A percentile compares a stretch with the other conserved stretches of the same genome.
phyloP scores from a whole-genome alignment of 352 stramenopile species.

The Globisporangium paddicum region DNA sequence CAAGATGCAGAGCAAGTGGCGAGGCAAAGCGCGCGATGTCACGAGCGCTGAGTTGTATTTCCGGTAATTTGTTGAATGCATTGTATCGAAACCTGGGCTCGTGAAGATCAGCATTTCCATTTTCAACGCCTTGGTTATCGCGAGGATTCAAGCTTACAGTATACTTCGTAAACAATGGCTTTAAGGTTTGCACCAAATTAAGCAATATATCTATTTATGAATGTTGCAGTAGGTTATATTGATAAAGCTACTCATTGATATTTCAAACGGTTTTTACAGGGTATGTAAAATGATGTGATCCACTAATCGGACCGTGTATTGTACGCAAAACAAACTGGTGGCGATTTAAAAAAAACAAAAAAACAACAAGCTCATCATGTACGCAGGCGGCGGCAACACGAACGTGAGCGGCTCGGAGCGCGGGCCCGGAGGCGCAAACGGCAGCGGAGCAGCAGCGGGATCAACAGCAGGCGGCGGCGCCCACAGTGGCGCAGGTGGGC shows the following conservation, averaged over 20 bases:
- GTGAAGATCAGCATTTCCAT: too few species aligned
- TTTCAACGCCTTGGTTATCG: too few species aligned
- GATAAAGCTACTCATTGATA: too few species aligned
- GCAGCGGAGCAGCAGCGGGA: background rate
- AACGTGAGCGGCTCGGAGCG: constrained; percentile 4
- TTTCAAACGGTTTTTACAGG: background rate
- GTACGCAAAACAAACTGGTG: background rate
- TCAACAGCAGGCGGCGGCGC: background rate
- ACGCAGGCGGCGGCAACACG: constrained; percentile 12
- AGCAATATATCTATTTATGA: too few species aligned
- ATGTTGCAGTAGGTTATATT: too few species aligned
- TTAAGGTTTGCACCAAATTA: too few species aligned
- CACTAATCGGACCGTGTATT: background rate
- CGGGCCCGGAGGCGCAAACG: background rate
- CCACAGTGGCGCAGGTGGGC: too few species aligned
- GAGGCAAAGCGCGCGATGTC: background rate
- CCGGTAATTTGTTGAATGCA: background rate
- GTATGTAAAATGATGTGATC: background rate
- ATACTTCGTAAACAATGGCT: too few species aligned
- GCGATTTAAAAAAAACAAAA: background rate
- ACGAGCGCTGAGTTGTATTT: background rate
- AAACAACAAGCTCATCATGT: constrained; percentile 1
- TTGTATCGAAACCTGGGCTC: background rate
- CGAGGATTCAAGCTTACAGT: too few species aligned
- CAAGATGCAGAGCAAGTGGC: background rate